Evolutionary conservation across 495 filamentous ascomycete genomes (phyloP).

Genomic region (Viridothelium virens): DNA sequence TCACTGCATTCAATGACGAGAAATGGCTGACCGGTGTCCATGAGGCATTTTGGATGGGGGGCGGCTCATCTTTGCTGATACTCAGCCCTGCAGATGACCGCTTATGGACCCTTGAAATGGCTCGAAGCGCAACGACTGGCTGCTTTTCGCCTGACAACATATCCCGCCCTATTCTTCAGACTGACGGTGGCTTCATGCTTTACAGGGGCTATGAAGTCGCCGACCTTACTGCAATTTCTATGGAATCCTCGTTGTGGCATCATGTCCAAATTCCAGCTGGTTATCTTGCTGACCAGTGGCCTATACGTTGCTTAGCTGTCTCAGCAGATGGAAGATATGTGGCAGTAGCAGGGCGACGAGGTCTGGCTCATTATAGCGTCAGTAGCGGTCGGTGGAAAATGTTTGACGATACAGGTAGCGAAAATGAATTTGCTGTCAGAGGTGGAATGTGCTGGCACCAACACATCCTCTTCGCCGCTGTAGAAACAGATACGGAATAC

Average conservation of each 20-base stretch:
- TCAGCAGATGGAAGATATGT: conserved; percentile 91
- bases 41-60: conserved; percentile 76
- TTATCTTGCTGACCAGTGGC: conserved; percentile 88
- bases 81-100: conserved; percentile 60
- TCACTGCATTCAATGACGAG: conserved; percentile 62
- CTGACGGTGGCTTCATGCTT: conserved; percentile 73
- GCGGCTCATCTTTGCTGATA: conserved; percentile 77
- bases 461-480: conserved; percentile 88
- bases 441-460: conserved; percentile 99
- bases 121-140: conserved; percentile 79
- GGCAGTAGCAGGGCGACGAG: conserved; percentile 84
- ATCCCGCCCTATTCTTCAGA: conserved; percentile 79
- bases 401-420: conserved; percentile 69
- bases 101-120: conserved; percentile 84
- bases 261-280: conserved; percentile 74
- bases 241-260: conserved; percentile 90
- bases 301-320: conserved; percentile 74
- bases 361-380: conserved; percentile 91
- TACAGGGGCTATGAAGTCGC: conserved; percentile 89
- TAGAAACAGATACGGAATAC: conserved; percentile 74
- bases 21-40: conserved; percentile 69
- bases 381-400: conserved; percentile 93
- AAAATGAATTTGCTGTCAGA: conserved; percentile 83
- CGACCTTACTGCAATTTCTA: conserved; percentile 81
- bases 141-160: conserved; percentile 88